A percentile compares a stretch with the other conserved stretches of the same genome.
These are phyloP conservation scores for Aspergillus funiculosus DNA, from an alignment of 495 filamentous ascomycete species.

Conservation along the genomic window DNA sequence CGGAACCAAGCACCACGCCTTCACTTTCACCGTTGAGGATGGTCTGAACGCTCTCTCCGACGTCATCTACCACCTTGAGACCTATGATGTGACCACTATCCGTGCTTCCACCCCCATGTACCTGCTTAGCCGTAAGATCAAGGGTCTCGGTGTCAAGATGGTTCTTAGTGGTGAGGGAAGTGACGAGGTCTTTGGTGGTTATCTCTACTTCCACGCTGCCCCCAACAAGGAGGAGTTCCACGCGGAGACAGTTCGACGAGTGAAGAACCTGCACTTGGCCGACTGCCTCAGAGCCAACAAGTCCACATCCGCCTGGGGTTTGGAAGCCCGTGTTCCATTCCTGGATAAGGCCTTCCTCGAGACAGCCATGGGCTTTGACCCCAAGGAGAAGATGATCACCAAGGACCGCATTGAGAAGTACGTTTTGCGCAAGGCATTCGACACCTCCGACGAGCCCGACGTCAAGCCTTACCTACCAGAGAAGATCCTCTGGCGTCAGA, in stretches of 20 bases:
- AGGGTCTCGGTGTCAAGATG: constrained; percentile 99
- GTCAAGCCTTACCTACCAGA: constrained; percentile 81
- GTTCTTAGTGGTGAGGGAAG: constrained; percentile 92
- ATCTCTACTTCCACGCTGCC: constrained; percentile 96
- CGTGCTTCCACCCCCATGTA: constrained; percentile 99
- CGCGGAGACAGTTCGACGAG: constrained; percentile 81
- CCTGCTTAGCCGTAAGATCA: constrained; percentile 94
- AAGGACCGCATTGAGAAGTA: constrained; percentile 92
- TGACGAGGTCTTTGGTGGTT: constrained; percentile 97
- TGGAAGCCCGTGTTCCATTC: constrained; percentile 97
- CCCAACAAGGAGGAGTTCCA: constrained; percentile 89
- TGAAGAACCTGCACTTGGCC: constrained; percentile 91
- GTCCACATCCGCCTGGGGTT: constrained; percentile 96
- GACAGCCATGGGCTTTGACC: constrained; percentile 85
- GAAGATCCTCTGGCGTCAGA: constrained; percentile 95
- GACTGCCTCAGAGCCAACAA: constrained; percentile 98
- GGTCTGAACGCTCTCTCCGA: constrained; percentile 92
- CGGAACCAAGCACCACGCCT: constrained; percentile 93
- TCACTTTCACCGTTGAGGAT: constrained; percentile 96
- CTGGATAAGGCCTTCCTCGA: constrained; percentile 95
- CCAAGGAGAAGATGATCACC: constrained; percentile 89
- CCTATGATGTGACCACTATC: constrained; percentile 96
- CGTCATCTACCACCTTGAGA: constrained; percentile 96
- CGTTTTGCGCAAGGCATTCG: constrained; percentile 94
- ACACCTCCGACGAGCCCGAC: constrained; percentile 78